Evolutionary conservation across 371 early-diverging fungal species (phyloP).

Genomic region (Actinomucor elegans): DNA sequence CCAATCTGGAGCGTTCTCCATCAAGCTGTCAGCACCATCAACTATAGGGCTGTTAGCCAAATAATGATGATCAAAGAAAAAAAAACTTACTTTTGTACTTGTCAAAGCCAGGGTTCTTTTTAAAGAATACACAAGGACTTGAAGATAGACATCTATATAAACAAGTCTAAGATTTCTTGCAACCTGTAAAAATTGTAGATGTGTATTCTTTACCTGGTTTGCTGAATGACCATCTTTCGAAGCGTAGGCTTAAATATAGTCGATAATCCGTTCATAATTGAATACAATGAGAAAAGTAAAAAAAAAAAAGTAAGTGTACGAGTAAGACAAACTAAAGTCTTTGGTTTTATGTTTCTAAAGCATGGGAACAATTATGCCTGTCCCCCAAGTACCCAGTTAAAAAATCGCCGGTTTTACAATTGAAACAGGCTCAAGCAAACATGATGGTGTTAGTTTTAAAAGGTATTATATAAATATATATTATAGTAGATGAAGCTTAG

Average conservation of each 20-base stretch:
- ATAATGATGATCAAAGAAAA: neutral
- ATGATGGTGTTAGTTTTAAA: neutral
- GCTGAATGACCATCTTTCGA: neutral
- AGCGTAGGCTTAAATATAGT: neutral
- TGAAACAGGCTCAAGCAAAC: too few relatives aligned
- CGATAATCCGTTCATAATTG: neutral
- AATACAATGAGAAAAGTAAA: neutral
- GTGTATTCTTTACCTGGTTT: neutral
- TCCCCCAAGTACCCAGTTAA: too few relatives aligned
- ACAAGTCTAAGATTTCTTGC: too few relatives aligned
- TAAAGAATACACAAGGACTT: neutral
- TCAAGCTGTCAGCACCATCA: conserved; percentile 1
- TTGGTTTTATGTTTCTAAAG: too few relatives aligned
- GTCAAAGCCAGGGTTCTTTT: conserved; percentile 5
- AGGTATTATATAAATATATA: neutral
- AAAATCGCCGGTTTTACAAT: too few relatives aligned
- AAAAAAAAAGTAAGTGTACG: neutral
- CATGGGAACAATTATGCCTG: too few relatives aligned
- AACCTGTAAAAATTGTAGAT: too few relatives aligned
- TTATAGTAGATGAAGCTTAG: neutral
- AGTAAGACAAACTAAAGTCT: too few relatives aligned
- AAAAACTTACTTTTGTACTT: neutral
- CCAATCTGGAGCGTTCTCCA: conserved; percentile 19
- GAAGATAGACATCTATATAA: neutral
- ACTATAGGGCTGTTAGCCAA: neutral